Percentiles rank a stretch among this genome's conserved stretches.
These are phyloP conservation scores for Mallotus japonicus DNA, from an alignment of 441 rosid species.

Conservation along the genomic window DNA sequence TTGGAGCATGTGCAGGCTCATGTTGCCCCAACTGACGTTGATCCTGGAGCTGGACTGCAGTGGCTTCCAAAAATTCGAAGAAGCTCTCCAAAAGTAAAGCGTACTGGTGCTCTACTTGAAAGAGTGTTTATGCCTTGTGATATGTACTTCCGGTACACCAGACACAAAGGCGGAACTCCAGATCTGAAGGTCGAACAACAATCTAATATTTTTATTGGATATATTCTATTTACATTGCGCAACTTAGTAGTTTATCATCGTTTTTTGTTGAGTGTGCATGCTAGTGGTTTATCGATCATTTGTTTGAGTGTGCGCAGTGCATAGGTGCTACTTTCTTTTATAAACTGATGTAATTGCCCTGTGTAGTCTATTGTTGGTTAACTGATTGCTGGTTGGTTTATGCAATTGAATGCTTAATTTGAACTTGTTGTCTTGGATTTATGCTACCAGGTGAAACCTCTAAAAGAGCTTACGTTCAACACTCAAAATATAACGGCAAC, in stretches of 20 bases:
- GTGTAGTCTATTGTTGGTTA: constrained; percentile 1
- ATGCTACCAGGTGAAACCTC: constrained; percentile 80
- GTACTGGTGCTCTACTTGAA: constrained; percentile 96
- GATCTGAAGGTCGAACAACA: constrained; percentile 73
- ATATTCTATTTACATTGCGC: constrained; percentile 8
- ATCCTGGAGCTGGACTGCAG: constrained; percentile 98
- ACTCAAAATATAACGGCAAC: constrained; percentile 84
- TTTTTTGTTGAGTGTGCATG: too few relatives aligned
- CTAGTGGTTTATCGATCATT: neutral
- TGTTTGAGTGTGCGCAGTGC: constrained; percentile 1
- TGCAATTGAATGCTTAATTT: constrained; percentile 10
- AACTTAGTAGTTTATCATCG: neutral
- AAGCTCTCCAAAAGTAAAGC: constrained; percentile 89
- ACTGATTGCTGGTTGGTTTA: constrained; percentile 15
- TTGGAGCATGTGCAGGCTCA: constrained; percentile 98
- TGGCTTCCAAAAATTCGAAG: constrained; percentile 93
- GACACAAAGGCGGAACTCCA: constrained; percentile 96
- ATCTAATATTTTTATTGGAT: constrained; percentile 19
- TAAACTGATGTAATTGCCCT: constrained; percentile 2
- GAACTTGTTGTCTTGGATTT: constrained; percentile 23
- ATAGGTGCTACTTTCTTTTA: neutral
- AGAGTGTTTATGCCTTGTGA: constrained; percentile 98
- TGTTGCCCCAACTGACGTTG: constrained; percentile 99
- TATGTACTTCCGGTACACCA: constrained; percentile 90
- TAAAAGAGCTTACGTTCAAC: constrained; percentile 93